Percentiles rank a stretch among this genome's conserved stretches.
phyloP scores from a whole-genome alignment of 495 filamentous ascomycete genomes.

The Penicillium angulare region DNA sequence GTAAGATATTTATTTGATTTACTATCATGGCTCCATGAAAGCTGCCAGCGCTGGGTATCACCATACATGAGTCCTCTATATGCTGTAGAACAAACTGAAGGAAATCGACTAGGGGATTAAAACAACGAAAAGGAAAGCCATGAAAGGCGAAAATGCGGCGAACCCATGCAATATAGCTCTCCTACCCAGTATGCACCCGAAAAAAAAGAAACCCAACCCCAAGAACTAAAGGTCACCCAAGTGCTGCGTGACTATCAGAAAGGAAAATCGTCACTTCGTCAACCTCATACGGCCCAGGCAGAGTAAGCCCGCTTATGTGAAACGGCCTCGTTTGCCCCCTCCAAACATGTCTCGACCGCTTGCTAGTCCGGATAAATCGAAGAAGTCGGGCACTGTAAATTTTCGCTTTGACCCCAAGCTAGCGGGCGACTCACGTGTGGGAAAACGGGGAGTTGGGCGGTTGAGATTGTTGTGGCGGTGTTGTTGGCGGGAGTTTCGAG shows the following conservation, averaged over 20 bases:
- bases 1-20: slow-evolving; percentile 27
- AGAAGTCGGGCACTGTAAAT: slow-evolving; percentile 74
- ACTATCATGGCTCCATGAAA: slow-evolving; percentile 29
- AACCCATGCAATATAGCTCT: slow-evolving; percentile 35
- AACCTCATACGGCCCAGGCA: slow-evolving; percentile 32
- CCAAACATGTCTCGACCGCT: slow-evolving; percentile 65
- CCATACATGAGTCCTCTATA: slow-evolving; percentile 42
- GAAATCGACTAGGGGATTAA: slow-evolving; percentile 10
- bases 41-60: slow-evolving; percentile 43
- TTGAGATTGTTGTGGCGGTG: slow-evolving; percentile 47
- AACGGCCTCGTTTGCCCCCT: slow-evolving; percentile 70
- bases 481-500: slow-evolving; percentile 50
- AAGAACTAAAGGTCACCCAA: slow-evolving; percentile 26
- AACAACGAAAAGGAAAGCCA: slow-evolving; percentile 8
- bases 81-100: slow-evolving; percentile 27
- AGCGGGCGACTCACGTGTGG: slow-evolving; percentile 41
- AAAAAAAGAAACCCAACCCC: slow-evolving; percentile 23
- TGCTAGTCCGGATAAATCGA: slow-evolving; percentile 69
- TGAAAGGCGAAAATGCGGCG: slow-evolving; percentile 17
- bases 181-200: slow-evolving; percentile 41
- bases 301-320: slow-evolving; percentile 40
- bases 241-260: slow-evolving; percentile 40
- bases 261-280: slow-evolving; percentile 40
- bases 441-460: slow-evolving; percentile 42
- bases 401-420: slow-evolving; percentile 75